Conservation (phyloP, 352 stramenopile genomes). For the Globisporangium ultimum region DNA sequence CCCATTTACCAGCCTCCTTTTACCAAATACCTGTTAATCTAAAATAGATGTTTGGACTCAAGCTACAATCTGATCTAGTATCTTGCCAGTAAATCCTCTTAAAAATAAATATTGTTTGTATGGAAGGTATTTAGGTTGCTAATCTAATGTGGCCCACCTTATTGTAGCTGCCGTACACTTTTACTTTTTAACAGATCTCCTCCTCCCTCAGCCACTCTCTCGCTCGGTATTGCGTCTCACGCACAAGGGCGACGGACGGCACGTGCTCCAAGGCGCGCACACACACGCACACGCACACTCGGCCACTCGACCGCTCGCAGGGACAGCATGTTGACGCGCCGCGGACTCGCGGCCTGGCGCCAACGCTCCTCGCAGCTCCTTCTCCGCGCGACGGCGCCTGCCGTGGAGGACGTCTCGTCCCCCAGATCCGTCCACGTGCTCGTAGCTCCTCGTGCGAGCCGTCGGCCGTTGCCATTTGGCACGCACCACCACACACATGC, state of each 20-base stretch:
- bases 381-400: neutral
- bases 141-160: neutral
- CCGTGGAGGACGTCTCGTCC: neutral
- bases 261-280: no score
- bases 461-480: constrained; percentile 5
- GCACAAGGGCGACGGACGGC: no score
- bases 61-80: no score
- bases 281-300: no score
- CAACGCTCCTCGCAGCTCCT: constrained; percentile 3
- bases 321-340: constrained; percentile 10
- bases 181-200: constrained; percentile 9
- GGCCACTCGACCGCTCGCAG: neutral
- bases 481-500: neutral
- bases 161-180: neutral
- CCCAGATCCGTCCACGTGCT: constrained; percentile 14
- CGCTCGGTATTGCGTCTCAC: neutral
- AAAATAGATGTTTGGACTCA: no score
- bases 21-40: no score
- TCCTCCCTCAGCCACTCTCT: constrained; percentile 8
- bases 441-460: constrained; percentile 5
- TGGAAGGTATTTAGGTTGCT: no score
- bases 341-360: constrained; percentile 10
- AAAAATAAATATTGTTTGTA: no score
- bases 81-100: no score
- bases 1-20: neutral